These are phyloP conservation scores for Cyberlindnera euphorbiiphila DNA, from an alignment of 805 yeast genomes.

Conservation along the genomic window DNA sequence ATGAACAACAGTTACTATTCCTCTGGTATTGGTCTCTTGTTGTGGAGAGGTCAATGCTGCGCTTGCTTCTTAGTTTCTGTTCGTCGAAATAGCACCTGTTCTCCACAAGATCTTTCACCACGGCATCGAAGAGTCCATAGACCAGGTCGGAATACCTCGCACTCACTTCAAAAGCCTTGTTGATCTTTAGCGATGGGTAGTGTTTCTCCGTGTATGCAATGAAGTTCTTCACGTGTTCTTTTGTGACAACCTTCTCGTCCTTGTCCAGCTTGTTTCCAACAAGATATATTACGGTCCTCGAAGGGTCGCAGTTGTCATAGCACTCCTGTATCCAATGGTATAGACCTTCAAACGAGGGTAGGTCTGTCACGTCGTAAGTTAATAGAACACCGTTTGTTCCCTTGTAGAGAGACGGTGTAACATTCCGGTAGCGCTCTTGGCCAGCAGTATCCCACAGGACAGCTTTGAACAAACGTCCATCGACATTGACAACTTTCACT, in stretches of 20 bases:
- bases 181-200: constrained; percentile 31
- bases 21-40: constrained; percentile 24
- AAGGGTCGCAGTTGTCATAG: constrained; percentile 32
- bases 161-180: constrained; percentile 44
- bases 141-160: constrained; percentile 40
- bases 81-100: constrained; percentile 36
- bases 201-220: constrained; percentile 30
- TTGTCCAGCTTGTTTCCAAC: constrained; percentile 45
- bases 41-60: constrained; percentile 27
- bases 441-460: constrained; percentile 51
- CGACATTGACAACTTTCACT: constrained; percentile 40
- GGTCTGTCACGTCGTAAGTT: constrained; percentile 41
- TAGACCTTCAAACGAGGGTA: constrained; percentile 34
- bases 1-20: constrained; percentile 24
- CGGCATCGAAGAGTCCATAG: constrained; percentile 35
- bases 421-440: constrained; percentile 45
- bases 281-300: constrained; percentile 35
- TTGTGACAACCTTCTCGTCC: constrained; percentile 35
- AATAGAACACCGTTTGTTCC: constrained; percentile 44
- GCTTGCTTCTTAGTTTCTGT: constrained; percentile 23
- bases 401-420: constrained; percentile 41
- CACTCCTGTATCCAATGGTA: constrained; percentile 42
- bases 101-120: constrained; percentile 39
- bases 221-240: constrained; percentile 35
- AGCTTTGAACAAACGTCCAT: constrained; percentile 40